Evolutionary conservation across 75 land plant species (phyloP), one percentile per base, ranked within the genome.

Genomic region (Isoetes taiwanensis): DNA sequence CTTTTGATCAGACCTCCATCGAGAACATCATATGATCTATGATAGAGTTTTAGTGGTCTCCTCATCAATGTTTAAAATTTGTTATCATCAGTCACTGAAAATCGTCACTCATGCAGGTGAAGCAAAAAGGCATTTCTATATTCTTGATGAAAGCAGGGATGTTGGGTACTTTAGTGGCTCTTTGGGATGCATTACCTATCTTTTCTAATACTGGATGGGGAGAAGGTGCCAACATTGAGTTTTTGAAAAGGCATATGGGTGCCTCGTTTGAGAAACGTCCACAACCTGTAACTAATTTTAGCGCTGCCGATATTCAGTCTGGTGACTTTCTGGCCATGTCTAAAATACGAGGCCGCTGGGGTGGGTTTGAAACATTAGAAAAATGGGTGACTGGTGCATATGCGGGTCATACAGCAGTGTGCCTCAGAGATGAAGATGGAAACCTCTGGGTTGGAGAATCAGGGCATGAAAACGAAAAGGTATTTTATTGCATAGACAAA

Each of bases 361-460:
- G 96, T 54, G 96, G 86, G 19, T 89, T 89, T 79, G 96, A 89
- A 70, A 83, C 96, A 17, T 69, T 89, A 25, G 96, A 89, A 41
- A 89, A 89, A 58, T 89, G 96, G 96, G 96, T 89, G 26, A 85
- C 90, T 26, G 96, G 96, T 54, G 85, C 96, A 27, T 85, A 77
- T 75, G 90, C 96, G 32, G 98, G 98, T 30, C 98, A 93, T 42
- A 76, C 84, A 62, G 89, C 98, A 35, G 94, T 93, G 29, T 87
- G 78, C 69, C 67, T 93, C 35, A 82, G 67, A 63, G 98, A 93
- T 67, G 72, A 74, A 35, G 76, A 88, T 21, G 90, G 83, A 46
- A 80, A 84, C 50, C 83, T 93, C 25, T 93, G 98, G 98, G 90
- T 93, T 59, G 98, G 78, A 28, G 98, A 93, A 72, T 93, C 96